These are phyloP conservation scores for Panicum miliaceum DNA, from an alignment of 176 grass and related monocot genomes.

Conservation along the genomic window DNA sequence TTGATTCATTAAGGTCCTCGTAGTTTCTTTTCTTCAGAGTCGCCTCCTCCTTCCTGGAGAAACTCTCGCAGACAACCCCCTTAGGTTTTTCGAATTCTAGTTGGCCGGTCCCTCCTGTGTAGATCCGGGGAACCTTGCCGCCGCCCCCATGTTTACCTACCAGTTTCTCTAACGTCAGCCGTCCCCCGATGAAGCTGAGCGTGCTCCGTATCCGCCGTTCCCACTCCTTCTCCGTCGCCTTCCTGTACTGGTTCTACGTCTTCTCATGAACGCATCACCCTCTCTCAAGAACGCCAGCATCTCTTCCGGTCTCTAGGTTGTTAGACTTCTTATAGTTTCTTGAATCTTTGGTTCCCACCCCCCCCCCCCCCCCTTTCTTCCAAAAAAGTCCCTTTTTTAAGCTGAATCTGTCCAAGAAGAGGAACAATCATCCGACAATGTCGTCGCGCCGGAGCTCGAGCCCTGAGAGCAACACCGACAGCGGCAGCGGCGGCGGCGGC, in stretches of 20 bases:
- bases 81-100: constrained; percentile 21
- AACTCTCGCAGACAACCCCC: constrained; percentile 3
- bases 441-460: constrained; percentile 56
- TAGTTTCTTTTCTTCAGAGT: not conserved
- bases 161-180: constrained; percentile 47
- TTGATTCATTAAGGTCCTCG: constrained; percentile 11
- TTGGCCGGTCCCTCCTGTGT: not conserved
- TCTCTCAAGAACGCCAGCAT: not conserved
- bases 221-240: constrained; percentile 79
- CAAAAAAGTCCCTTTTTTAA: constrained; percentile 5
- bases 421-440: constrained; percentile 18
- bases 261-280: constrained; percentile 70
- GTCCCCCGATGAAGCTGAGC: constrained; percentile 57
- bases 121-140: constrained; percentile 4
- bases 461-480: constrained; percentile 47
- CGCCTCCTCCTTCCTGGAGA: not conserved
- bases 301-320: not conserved
- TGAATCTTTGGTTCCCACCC: not conserved
- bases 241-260: constrained; percentile 89
- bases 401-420: not conserved
- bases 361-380: not conserved
- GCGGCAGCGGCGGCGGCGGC: constrained; percentile 15
- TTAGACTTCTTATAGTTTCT: constrained; percentile 16
- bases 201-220: constrained; percentile 58
- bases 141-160: constrained; percentile 44